Evolutionary conservation across 2,329 filamentous ascomycete species (phyloP), one percentile per base, ranked within the genome.

Genomic region (Botryosphaeria agaves): DNA sequence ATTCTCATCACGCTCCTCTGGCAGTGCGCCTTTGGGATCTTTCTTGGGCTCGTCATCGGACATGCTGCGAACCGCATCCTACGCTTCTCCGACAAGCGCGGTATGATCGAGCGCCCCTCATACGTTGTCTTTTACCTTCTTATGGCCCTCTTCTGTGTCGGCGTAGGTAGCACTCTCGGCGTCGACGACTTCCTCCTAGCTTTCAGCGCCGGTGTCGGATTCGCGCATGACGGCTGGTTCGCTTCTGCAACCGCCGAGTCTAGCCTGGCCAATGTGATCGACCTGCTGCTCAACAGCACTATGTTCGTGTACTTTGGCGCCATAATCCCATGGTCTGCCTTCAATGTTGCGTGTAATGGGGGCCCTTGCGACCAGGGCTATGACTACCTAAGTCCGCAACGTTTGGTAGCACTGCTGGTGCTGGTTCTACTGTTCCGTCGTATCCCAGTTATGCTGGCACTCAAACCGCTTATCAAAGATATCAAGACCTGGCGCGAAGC

Each of bases 281-380:
- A 70, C 37, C 43, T 69, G n/a, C 47, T 70, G 26, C 57, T 70
- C 35, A 70, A 69, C 41, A 61, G 55, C 6, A 55, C 57, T 12
- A 59, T 69, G 52, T 70, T 71, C 36, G 55, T 69, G 29, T 69
- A 66, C 44, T 63, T 69, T 18, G 66, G 66, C 14, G 53, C 64
- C 2, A 61, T 66, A 37, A 61, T 69, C 3, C 66, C 64, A 0
- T 70, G 63, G 58, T 28, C 49, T 0, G 41, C 51, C 2, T 70
- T 66, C 41, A 36, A 44, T 0, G 45, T 62, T 9, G 63, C 58
- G 1, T n/a, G n/a, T n/a, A n/a, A n/a, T n/a, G n/a, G n/a, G n/a
- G n/a, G n/a, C n/a, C n/a, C n/a, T n/a, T n/a, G n/a, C n/a, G n/a
- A n/a, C n/a, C n/a, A n/a, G n/a, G n/a, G n/a, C n/a, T n/a, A n/a